Base-by-base conservation (phyloP, 495 filamentous ascomycete species). In the Neurospora hispaniola region DNA sequence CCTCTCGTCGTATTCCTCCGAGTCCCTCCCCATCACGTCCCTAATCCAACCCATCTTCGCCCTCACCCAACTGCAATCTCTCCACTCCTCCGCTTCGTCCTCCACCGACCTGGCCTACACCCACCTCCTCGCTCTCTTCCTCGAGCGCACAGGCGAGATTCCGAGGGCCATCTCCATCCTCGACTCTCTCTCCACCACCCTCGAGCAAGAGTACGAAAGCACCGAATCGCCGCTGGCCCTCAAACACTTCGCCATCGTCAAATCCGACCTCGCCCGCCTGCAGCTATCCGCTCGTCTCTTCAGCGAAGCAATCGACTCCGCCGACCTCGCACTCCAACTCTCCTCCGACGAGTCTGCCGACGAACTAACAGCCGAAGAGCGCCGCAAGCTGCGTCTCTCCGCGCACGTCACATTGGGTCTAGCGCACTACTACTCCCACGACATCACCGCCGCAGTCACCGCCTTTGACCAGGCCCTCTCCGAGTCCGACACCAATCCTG, bases 361-460 rank as follows among this genome's bases (percentile, higher is more conserved):
- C 59, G 85, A 88, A 73, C 80, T 90, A 20, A 82, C 82, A 3
- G 76, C 80, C 20, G 85, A 87, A 44, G 84, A 86, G 66, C 86
- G 90, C 66, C 80, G 82, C 46, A 92, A 88, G 73, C 87, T 91
- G 54, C 87, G 94, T 20, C 85, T 98, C 31, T 95, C 93, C 2
- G 93, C 94, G 5, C 93, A 96, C 78, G 83, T 98, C 54, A 97
- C 94, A 1, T 88, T 93, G 35, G 96, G 96, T 5, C 82, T 98
- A 6, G 91, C 94, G 5, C 84, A 90, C 73, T 96, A 94, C 79
- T 91, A 92, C 76, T 78, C 83, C 44, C 82, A 86, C 40, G 82
- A 89, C 3, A 86, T 90, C 76, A 86, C 90, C 59, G 82, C 85
- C 23, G 91, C 93, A 5, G 88, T 97, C 16, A 84, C 88, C 27